Conservation (phyloP, 2,329 filamentous ascomycete genomes). For the Lachnellula subtilissima region DNA sequence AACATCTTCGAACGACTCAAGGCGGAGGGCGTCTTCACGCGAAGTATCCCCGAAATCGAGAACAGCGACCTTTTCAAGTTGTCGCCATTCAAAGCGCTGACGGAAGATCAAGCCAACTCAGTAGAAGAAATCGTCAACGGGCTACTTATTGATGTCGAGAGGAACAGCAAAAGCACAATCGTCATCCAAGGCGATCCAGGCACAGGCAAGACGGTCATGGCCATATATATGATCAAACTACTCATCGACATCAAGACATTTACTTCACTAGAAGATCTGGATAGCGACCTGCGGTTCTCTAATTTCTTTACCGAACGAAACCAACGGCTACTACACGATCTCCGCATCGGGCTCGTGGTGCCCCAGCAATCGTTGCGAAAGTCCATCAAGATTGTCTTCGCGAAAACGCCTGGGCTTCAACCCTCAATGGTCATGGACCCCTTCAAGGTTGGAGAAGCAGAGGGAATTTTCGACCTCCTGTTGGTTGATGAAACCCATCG, state of each 20-base stretch:
- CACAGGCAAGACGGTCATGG: constrained; percentile 12
- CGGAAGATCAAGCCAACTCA: constrained; percentile 10
- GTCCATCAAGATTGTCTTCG: constrained; percentile 11
- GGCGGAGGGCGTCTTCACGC: constrained; percentile 10
- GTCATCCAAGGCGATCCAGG: constrained; percentile 12
- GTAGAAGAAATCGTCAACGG: constrained; percentile 11
- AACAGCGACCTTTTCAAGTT: constrained; percentile 11
- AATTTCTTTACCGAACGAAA: constrained; percentile 10
- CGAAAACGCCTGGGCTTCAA: constrained; percentile 11
- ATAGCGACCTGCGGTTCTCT: constrained; percentile 10
- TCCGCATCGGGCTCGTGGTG: constrained; percentile 9
- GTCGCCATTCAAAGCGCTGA: constrained; percentile 12
- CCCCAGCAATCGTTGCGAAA: constrained; percentile 13
- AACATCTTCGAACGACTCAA: constrained; percentile 14
- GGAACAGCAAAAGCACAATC: constrained; percentile 7
- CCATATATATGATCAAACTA: constrained; percentile 14
- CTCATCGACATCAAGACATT: constrained; percentile 12
- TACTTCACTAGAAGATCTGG: constrained; percentile 11
- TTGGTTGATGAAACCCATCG: constrained; percentile 12
- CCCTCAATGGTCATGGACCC: constrained; percentile 13
- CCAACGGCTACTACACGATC: constrained; percentile 8
- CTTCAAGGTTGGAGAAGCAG: constrained; percentile 12
- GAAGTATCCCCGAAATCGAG: constrained; percentile 11
- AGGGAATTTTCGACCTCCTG: constrained; percentile 9
- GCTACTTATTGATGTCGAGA: constrained; percentile 9